Evolutionary conservation across 352 stramenopile species (phyloP).

Genomic region (Phytophthora megakarya): DNA sequence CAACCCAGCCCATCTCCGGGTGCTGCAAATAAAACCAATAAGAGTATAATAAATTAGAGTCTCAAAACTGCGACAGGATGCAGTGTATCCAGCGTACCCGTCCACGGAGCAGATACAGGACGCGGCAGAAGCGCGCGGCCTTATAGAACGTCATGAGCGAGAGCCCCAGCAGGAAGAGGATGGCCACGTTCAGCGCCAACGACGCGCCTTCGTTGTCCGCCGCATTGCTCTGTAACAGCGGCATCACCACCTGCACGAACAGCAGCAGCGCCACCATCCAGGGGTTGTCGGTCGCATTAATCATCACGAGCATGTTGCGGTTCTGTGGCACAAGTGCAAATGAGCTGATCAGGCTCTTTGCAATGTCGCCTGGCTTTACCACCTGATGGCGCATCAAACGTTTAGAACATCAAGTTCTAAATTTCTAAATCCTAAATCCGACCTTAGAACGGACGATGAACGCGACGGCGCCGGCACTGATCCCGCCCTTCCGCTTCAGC

Average conservation of each 20-base stretch:
- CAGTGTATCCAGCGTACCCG: conserved; percentile 24
- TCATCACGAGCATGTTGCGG: conserved; percentile 72
- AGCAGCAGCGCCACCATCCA: conserved; percentile 81
- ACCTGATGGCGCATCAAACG: conserved; percentile 23
- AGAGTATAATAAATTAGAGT: not conserved
- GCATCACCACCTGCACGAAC: conserved; percentile 79
- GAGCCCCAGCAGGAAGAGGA: conserved; percentile 63
- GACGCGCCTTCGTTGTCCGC: conserved; percentile 54
- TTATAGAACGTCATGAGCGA: conserved; percentile 61
- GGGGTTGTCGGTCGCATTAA: conserved; percentile 78
- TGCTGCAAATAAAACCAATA: conserved; percentile 30
- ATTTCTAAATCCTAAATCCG: not conserved
- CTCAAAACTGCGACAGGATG: not conserved
- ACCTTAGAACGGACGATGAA: conserved; percentile 29
- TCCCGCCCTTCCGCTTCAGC: conserved; percentile 89
- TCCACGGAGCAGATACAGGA: conserved; percentile 52
- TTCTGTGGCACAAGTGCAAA: conserved; percentile 13
- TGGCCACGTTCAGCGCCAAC: conserved; percentile 56
- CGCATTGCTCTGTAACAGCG: conserved; percentile 74
- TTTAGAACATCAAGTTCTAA: not conserved
- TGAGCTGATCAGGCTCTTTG: conserved; percentile 7
- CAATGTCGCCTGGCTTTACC: conserved; percentile 11
- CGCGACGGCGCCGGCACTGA: conserved; percentile 68
- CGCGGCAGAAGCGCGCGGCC: conserved; percentile 58
- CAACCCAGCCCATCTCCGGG: conserved; percentile 60